phyloP scores from a whole-genome alignment of 2,329 filamentous ascomycete genomes.

The Penicillium italicum region DNA sequence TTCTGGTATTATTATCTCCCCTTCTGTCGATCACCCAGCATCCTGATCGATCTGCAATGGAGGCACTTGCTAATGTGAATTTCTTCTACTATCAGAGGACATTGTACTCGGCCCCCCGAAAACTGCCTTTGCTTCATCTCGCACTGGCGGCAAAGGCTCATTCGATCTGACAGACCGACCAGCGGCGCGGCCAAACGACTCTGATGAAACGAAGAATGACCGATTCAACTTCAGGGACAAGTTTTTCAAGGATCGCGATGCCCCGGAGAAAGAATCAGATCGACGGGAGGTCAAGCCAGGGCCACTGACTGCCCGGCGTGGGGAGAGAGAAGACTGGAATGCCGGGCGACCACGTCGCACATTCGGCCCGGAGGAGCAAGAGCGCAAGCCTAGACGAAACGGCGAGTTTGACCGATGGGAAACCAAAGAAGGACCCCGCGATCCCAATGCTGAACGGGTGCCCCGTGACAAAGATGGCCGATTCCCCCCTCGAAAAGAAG shows the following conservation, averaged over 20 bases:
- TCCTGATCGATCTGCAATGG: background rate
- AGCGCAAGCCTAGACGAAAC: conserved; percentile 41
- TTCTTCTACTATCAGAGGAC: conserved; percentile 57
- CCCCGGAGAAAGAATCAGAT: conserved; percentile 36
- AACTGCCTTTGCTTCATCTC: conserved; percentile 75
- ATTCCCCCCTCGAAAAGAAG: conserved; percentile 58
- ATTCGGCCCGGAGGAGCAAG: conserved; percentile 42
- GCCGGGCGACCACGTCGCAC: conserved; percentile 38
- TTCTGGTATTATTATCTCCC: conserved; percentile 42
- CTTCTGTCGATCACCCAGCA: background rate
- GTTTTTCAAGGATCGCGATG: conserved; percentile 39
- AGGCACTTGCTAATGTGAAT: conserved; percentile 16
- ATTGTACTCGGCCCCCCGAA: conserved; percentile 82
- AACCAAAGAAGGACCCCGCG: conserved; percentile 51
- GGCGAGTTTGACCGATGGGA: conserved; percentile 45
- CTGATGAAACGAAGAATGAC: conserved; percentile 56
- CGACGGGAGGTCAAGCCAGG: conserved; percentile 37
- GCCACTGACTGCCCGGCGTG: conserved; percentile 35
- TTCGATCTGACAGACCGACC: conserved; percentile 46
- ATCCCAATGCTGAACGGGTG: conserved; percentile 44
- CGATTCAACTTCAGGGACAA: conserved; percentile 59
- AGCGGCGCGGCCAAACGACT: conserved; percentile 48
- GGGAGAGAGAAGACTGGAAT: conserved; percentile 44
- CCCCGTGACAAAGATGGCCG: conserved; percentile 55
- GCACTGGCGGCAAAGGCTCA: conserved; percentile 46